Evolutionary conservation across 345 rosid species (phyloP).

Genomic region (Euphorbia pulcherrima): DNA sequence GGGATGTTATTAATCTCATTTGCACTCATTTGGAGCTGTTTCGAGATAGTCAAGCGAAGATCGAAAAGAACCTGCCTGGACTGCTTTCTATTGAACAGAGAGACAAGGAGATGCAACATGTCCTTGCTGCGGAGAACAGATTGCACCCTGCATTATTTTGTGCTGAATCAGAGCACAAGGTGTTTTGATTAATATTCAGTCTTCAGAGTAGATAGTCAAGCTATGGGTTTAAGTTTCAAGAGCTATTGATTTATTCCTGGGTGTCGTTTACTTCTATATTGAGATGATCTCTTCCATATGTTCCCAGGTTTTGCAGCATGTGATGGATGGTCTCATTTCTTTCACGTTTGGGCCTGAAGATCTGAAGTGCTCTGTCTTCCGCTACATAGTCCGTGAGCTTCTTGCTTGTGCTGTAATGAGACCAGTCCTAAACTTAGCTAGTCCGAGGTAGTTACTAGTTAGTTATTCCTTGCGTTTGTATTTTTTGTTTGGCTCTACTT

Average conservation of each 20-base stretch:
- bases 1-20: slow-evolving; percentile 76
- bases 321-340: slow-evolving; percentile 76
- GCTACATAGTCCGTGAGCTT: slow-evolving; percentile 74
- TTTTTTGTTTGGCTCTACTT: neutral
- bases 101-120: slow-evolving; percentile 55
- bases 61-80: slow-evolving; percentile 48
- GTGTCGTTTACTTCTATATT: slow-evolving; percentile 7
- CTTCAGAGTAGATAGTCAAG: neutral
- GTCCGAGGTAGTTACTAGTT: slow-evolving; percentile 78
- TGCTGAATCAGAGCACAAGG: slow-evolving; percentile 93
- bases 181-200: slow-evolving; percentile 29
- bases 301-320: slow-evolving; percentile 86
- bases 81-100: slow-evolving; percentile 51
- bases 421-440: slow-evolving; percentile 83
- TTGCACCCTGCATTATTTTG: slow-evolving; percentile 97
- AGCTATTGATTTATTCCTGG: slow-evolving; percentile 4
- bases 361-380: slow-evolving; percentile 76
- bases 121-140: slow-evolving; percentile 72
- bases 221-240: slow-evolving; percentile 1
- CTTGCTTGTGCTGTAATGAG: slow-evolving; percentile 94
- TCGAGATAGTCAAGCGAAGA: slow-evolving; percentile 66
- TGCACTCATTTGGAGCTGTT: slow-evolving; percentile 81
- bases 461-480: slow-evolving; percentile 18
- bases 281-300: slow-evolving; percentile 8
- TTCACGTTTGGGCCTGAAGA: slow-evolving; percentile 82